These are phyloP conservation scores for Lipomyces mesembrius DNA, from an alignment of 805 yeast species.

Conservation along the genomic window DNA sequence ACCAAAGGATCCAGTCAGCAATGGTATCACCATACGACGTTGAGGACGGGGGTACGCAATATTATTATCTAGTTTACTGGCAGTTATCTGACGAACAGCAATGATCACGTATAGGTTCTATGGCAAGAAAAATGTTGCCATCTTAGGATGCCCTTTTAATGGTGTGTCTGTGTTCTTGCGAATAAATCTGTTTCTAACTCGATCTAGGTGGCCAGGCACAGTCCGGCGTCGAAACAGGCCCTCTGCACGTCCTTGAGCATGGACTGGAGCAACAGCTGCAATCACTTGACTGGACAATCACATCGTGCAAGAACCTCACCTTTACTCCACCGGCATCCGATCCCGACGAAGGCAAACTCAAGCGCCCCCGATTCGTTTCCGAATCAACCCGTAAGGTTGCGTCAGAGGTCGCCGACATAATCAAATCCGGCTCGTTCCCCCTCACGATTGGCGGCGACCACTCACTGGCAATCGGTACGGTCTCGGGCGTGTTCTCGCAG, in stretches of 20 bases:
- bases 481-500: constrained; percentile 76
- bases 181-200: neutral
- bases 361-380: constrained; percentile 78
- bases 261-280: constrained; percentile 70
- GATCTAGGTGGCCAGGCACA: constrained; percentile 84
- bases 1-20: neutral
- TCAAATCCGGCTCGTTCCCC: constrained; percentile 60
- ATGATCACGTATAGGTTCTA: constrained; percentile 51
- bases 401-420: constrained; percentile 61
- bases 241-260: constrained; percentile 72
- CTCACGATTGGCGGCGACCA: constrained; percentile 96
- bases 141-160: constrained; percentile 87
- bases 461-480: constrained; percentile 92
- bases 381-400: constrained; percentile 69
- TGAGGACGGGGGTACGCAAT: constrained; percentile 4
- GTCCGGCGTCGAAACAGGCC: constrained; percentile 92
- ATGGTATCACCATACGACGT: constrained; percentile 12
- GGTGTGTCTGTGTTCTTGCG: constrained; percentile 12
- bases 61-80: neutral
- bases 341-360: constrained; percentile 62
- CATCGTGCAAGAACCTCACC: constrained; percentile 41
- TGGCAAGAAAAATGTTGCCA: constrained; percentile 60
- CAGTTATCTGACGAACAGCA: neutral
- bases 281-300: constrained; percentile 72
- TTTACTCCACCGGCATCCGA: constrained; percentile 43